phyloP scores from a whole-genome alignment of 768 basidiomycete genomes.

The Tephrocybe sp. region DNA sequence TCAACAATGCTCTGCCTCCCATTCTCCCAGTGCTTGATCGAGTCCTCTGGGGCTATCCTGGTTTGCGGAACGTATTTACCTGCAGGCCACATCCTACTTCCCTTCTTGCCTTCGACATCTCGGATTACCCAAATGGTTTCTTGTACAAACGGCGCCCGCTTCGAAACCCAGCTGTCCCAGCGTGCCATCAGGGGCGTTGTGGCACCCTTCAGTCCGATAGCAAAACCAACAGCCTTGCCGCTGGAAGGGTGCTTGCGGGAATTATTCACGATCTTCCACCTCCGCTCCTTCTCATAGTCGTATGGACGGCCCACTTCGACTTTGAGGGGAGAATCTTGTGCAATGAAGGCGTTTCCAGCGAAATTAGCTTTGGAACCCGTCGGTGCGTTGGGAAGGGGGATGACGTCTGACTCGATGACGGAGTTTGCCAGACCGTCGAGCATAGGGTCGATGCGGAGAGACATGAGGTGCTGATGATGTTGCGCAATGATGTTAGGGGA shows the following conservation, averaged over 20 bases:
- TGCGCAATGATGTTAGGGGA: constrained; percentile 86
- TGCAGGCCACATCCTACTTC: constrained; percentile 72
- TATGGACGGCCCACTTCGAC: constrained; percentile 66
- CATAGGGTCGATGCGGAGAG: constrained; percentile 77
- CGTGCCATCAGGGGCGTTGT: constrained; percentile 62
- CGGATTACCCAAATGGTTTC: constrained; percentile 81
- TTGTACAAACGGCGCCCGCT: constrained; percentile 68
- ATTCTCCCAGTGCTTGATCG: constrained; percentile 70
- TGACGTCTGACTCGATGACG: constrained; percentile 78
- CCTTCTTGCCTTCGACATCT: constrained; percentile 61
- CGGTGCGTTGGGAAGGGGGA: constrained; percentile 56
- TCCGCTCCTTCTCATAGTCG: constrained; percentile 64
- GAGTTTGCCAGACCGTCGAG: constrained; percentile 82
- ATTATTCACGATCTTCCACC: constrained; percentile 81
- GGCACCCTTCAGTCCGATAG: constrained; percentile 65
- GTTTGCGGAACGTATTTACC: constrained; percentile 88
- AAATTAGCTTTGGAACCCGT: constrained; percentile 79
- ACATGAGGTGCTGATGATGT: constrained; percentile 82
- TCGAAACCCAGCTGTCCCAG: constrained; percentile 65
- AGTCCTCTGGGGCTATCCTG: constrained; percentile 66
- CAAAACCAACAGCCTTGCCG: constrained; percentile 73
- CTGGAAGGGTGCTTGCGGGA: constrained; percentile 67
- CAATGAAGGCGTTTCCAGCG: constrained; percentile 81
- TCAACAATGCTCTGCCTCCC: constrained; percentile 63
- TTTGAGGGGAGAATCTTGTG: constrained; percentile 59